Percentiles rank a stretch among this genome's conserved stretches.
Evolutionary conservation across 768 basidiomycete genomes (phyloP).

Genomic region (Lactifluus volemus): DNA sequence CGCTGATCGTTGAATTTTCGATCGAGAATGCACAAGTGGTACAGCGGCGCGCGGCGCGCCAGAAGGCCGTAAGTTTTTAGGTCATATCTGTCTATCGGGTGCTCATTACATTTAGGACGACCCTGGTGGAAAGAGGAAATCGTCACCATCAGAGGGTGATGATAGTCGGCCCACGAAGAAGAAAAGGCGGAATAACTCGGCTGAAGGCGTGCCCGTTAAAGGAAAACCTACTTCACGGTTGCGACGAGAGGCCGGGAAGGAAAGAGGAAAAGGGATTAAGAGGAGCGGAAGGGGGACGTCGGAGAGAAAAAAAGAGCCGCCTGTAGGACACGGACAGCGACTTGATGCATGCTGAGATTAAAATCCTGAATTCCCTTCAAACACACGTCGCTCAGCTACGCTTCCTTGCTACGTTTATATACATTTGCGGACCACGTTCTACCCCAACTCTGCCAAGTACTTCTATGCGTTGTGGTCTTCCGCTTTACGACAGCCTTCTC

Average conservation of each 20-base stretch:
- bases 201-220: background rate
- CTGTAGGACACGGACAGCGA: background rate
- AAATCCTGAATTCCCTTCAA: no score
- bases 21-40: conserved; percentile 93
- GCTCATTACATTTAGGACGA: background rate
- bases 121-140: background rate
- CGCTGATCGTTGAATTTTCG: conserved; percentile 89
- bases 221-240: background rate
- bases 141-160: background rate
- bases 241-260: background rate
- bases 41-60: conserved; percentile 55
- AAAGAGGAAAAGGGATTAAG: background rate
- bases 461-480: background rate
- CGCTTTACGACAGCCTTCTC: background rate
- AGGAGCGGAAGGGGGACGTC: background rate
- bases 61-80: conserved; percentile 30
- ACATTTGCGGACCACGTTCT: background rate
- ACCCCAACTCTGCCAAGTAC: background rate
- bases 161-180: background rate
- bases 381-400: background rate
- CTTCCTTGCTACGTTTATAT: background rate
- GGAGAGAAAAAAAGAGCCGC: background rate
- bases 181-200: background rate
- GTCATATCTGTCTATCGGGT: background rate
- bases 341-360: no score